Evolutionary conservation across 1,139 yeast genomes (phyloP), one percentile per base, ranked within the genome.

Genomic region (Diutina rugosa): DNA sequence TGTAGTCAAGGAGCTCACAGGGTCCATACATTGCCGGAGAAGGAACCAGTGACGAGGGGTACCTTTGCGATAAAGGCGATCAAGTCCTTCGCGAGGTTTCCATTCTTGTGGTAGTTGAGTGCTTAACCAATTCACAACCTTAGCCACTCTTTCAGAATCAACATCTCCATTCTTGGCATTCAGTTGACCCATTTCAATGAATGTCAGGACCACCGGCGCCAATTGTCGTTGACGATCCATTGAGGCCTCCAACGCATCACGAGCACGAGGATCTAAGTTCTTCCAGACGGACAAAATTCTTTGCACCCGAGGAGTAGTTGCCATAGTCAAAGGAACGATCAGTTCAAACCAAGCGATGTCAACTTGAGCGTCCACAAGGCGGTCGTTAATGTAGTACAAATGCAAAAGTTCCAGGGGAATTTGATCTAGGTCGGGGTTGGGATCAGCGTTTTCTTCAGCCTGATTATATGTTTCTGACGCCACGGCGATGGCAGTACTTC

Each of bases 311-410:
- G 60, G 63, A 14, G 65, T 66, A 0, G 72, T 60, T 57, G 79
- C 78, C 52, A 78, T 74, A 30, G 73, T 72, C 48, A 81, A 71
- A 0, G 95, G 89, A 16, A 87, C 66, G 1, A 90, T 63, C 57
- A 78, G 75, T 57, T 84, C 89, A 63, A 84, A 79, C 7, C 90
- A 63, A 1, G 79, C 72, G 3, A 71, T 61, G 65, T 90, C 97
- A 18, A 89, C 87, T 28, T 79, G 72, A n/a, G 84, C 78, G 58
- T 85, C 88, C 56, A 90, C 84, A 21, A 75, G 74, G 57, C 72
- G 77, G 63, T 88, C 91, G 66, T 90, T 89, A 60, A 90, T 86
- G 64, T 88, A 90, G 51, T 87, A 76, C 56, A 90, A 76, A 21
- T 84, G 81, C 57, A 90, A 70, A 0, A 90, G 69, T 46, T 78